phyloP scores from a whole-genome alignment of 2,329 filamentous ascomycete genomes.

The Xylariomycetidae sp. region DNA sequence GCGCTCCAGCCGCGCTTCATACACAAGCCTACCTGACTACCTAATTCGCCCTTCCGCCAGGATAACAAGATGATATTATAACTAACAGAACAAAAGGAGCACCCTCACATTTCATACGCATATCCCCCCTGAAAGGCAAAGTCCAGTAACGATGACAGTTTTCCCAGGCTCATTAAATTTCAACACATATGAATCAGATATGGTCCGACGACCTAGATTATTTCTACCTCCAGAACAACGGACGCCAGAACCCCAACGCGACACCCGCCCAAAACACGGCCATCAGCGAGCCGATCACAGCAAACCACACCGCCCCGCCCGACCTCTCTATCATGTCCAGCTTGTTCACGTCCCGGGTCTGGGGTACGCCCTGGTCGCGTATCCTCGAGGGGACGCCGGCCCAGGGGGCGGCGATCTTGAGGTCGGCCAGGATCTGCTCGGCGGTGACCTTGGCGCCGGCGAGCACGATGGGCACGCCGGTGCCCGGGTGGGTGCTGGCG shows the following conservation, averaged over 20 bases:
- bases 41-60: too few relatives aligned
- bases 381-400: slow-evolving; percentile 6
- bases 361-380: slow-evolving; percentile 11
- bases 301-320: neutral
- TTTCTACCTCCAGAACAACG: slow-evolving; percentile 1
- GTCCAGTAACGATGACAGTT: too few relatives aligned
- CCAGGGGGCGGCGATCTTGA: slow-evolving; percentile 27
- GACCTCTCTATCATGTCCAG: slow-evolving; percentile 16
- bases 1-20: too few relatives aligned
- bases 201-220: neutral
- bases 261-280: slow-evolving; percentile 1
- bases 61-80: too few relatives aligned
- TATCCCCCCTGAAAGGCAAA: too few relatives aligned
- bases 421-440: slow-evolving; percentile 38
- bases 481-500: slow-evolving; percentile 71
- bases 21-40: too few relatives aligned
- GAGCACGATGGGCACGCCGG: slow-evolving; percentile 69
- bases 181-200: too few relatives aligned
- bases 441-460: slow-evolving; percentile 60
- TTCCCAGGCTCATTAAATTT: too few relatives aligned
- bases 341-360: slow-evolving; percentile 8
- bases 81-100: too few relatives aligned
- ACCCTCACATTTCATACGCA: too few relatives aligned
- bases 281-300: slow-evolving; percentile 1
- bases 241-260: slow-evolving; percentile 6